phyloP scores from a whole-genome alignment of 148 eudicot species.

The Euryodendron excelsum region DNA sequence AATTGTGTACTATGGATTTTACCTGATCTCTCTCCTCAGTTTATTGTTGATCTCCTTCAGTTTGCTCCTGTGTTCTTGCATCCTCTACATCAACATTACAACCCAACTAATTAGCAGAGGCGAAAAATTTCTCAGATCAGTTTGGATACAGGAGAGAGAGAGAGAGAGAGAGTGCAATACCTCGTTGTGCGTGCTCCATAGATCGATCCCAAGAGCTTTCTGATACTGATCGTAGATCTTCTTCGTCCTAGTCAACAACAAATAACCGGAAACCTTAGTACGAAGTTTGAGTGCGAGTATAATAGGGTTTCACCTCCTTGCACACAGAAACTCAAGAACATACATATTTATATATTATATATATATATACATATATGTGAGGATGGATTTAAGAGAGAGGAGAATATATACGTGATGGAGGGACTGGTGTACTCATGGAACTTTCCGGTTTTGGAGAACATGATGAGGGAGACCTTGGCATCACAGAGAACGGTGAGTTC shows the following conservation, averaged over 20 bases:
- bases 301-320: neutral
- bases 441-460: constrained; percentile 45
- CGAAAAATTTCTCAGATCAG: neutral
- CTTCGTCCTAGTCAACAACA: constrained; percentile 42
- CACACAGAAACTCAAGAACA: neutral
- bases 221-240: constrained; percentile 67
- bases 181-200: constrained; percentile 62
- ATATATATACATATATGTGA: neutral
- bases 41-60: constrained; percentile 40
- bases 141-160: neutral
- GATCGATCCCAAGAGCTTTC: constrained; percentile 38
- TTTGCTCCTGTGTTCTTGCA: constrained; percentile 50
- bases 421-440: constrained; percentile 44
- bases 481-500: constrained; percentile 57
- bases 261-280: neutral
- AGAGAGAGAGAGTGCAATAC: constrained; percentile 15
- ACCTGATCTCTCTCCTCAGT: constrained; percentile 43
- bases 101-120: neutral
- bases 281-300: neutral
- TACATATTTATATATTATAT: neutral
- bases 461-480: constrained; percentile 52
- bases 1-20: neutral
- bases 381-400: too few species aligned
- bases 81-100: constrained; percentile 30
- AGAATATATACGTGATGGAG: constrained; percentile 38